phyloP scores from a whole-genome alignment of 306 rosid species.

The Trichosanthes truncata region DNA sequence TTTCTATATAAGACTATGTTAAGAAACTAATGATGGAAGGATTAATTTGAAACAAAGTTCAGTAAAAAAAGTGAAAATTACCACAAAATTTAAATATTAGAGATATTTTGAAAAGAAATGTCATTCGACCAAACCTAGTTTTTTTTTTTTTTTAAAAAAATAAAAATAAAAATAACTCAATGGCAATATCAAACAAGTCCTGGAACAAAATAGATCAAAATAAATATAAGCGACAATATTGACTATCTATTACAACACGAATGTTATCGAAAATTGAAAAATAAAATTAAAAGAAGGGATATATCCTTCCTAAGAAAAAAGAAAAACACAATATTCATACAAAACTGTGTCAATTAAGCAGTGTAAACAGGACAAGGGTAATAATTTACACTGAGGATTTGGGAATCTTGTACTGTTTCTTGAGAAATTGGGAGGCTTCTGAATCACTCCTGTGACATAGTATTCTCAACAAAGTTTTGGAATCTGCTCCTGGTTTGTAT shows the following conservation, averaged over 20 bases:
- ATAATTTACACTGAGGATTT: slow-evolving; percentile 51
- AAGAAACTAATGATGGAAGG: no score
- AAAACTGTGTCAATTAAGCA: neutral
- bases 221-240: neutral
- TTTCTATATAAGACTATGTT: no score
- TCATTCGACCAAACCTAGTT: no score
- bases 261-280: neutral
- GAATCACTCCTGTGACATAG: slow-evolving; percentile 79
- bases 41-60: no score
- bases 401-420: slow-evolving; percentile 92
- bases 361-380: neutral
- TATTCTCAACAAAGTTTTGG: slow-evolving; percentile 72
- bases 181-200: no score
- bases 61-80: no score
- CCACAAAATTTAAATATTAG: no score
- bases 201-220: no score
- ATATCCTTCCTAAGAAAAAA: neutral
- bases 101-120: no score
- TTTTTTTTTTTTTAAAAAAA: no score
- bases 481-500: slow-evolving; percentile 86
- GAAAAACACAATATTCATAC: neutral
- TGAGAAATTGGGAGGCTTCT: slow-evolving; percentile 85
- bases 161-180: no score
- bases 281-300: neutral
- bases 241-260: neutral